Evolutionary conservation across 768 basidiomycete species (phyloP).

Genomic region (Chlorophyllum brunneum): DNA sequence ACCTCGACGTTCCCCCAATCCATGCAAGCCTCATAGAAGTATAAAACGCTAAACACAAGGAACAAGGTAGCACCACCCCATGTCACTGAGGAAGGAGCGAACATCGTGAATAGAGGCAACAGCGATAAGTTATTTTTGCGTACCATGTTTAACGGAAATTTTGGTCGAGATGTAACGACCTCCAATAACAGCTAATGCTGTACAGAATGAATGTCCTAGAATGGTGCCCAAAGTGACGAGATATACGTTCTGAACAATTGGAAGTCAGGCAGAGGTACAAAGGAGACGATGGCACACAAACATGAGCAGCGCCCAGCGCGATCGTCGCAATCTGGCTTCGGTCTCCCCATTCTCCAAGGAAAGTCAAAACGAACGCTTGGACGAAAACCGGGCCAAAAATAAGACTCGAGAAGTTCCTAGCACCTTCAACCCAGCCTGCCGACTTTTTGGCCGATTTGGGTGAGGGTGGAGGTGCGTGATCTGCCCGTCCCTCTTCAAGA

Average conservation of each 20-base stretch:
- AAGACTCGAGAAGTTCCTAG: conserved; percentile 78
- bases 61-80: conserved; percentile 80
- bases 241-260: conserved; percentile 71
- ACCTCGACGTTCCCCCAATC: conserved; percentile 26
- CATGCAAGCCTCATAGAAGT: conserved; percentile 61
- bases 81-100: conserved; percentile 52
- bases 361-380: conserved; percentile 91
- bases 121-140: conserved; percentile 25
- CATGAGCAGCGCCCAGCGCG: conserved; percentile 92
- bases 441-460: conserved; percentile 18
- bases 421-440: conserved; percentile 49
- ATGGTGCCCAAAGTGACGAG: conserved; percentile 89
- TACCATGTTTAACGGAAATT: conserved; percentile 93
- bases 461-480: conserved; percentile 14
- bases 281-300: conserved; percentile 29
- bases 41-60: conserved; percentile 77
- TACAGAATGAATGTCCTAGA: conserved; percentile 84
- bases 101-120: background rate
- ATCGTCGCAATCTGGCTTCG: conserved; percentile 97
- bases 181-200: conserved; percentile 86
- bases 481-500: conserved; percentile 65
- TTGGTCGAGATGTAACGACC: conserved; percentile 91
- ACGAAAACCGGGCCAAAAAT: conserved; percentile 92
- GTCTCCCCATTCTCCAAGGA: conserved; percentile 99
- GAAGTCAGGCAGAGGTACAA: background rate